Conservation (phyloP, 768 basidiomycete genomes). For the Naganishia vishniacii region DNA sequence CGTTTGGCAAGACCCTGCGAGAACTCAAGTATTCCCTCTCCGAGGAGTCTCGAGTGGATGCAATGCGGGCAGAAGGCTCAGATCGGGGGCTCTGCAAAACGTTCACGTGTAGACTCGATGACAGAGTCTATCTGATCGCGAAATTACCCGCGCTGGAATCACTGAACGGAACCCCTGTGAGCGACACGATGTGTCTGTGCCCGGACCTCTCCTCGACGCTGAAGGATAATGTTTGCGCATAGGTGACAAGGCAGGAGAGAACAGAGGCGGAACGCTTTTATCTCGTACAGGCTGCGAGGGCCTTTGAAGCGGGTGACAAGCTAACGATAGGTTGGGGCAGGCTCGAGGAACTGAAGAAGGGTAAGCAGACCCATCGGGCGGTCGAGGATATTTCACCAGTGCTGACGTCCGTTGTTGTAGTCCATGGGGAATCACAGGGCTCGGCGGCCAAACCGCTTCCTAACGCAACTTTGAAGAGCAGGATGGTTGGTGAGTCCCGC, state of each 20-base stretch:
- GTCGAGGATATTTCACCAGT: no score
- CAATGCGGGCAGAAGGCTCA: no score
- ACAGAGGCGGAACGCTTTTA: conserved; percentile 41
- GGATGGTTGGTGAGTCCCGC: conserved; percentile 38
- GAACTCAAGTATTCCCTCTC: conserved; percentile 5
- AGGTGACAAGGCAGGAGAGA: conserved; percentile 32
- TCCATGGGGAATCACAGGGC: not conserved
- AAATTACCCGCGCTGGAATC: conserved; percentile 29
- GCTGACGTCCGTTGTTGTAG: not conserved
- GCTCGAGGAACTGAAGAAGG: conserved; percentile 12
- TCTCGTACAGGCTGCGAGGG: conserved; percentile 27
- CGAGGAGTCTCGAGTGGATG: not conserved
- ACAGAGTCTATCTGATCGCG: conserved; percentile 38
- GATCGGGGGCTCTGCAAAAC: not conserved
- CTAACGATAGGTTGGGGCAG: conserved; percentile 5
- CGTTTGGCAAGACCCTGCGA: not conserved
- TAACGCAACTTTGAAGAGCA: conserved; percentile 29
- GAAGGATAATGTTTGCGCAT: not conserved
- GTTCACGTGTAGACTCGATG: conserved; percentile 12
- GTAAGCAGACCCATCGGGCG: conserved; percentile 14
- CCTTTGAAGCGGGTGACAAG: not conserved
- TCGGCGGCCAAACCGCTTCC: not conserved
- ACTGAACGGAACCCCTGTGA: conserved; percentile 37
- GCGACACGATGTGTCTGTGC: not conserved
- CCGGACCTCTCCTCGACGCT: not conserved